Base-by-base conservation (phyloP, 169 alveolate species). In the Besnoitia besnoiti region DNA sequence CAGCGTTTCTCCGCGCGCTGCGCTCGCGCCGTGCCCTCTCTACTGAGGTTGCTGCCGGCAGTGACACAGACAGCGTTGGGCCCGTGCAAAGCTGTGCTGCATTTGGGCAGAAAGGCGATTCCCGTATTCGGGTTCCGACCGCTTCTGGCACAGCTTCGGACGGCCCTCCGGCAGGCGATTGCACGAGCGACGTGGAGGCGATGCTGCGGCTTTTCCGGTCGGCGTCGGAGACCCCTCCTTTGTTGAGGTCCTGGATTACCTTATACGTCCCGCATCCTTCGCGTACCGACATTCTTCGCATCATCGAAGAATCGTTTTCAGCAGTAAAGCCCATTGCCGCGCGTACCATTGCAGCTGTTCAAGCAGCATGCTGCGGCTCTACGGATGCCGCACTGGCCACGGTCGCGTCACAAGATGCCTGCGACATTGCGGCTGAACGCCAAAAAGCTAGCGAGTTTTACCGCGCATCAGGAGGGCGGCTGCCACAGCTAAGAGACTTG, bases 401-500 rank as follows among this genome's bases (percentile, higher is more conserved):
- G 67, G 67, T n/a, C 5, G 24, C 24, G 67, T n/a, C 67, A 19
- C 12, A n/a, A 1, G 67, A 10, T 16, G 67, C 12, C 5, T 55
- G 24, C 67, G 12, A 5, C n/a, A n/a, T n/a, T 21, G 30, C 67
- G 3, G 24, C 67, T 21, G 67, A 55, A n/a, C 67, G 67, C 30
- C 67, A 55, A 55, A 55, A n/a, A 16, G 27, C 67, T 5, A 55
- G 33, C 12, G 67, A 55, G 67, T 55, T 55, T n/a, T 55, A 55
- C 67, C 67, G 67, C 67, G 67, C 67, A 14, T 12, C 87, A 8
- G 87, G 87, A 40, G 61, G 77, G 61, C 94, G 94, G 59, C 85
- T 82, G 85, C 90, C 90, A 8, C 91, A 80, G 91, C 87, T 90
- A 42, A 35, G 94, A 49, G 94, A 90, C 91, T 62, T 90, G 50